These are phyloP conservation scores for Fusarium udum DNA, from an alignment of 2,329 filamentous ascomycete species.

Conservation along the genomic window DNA sequence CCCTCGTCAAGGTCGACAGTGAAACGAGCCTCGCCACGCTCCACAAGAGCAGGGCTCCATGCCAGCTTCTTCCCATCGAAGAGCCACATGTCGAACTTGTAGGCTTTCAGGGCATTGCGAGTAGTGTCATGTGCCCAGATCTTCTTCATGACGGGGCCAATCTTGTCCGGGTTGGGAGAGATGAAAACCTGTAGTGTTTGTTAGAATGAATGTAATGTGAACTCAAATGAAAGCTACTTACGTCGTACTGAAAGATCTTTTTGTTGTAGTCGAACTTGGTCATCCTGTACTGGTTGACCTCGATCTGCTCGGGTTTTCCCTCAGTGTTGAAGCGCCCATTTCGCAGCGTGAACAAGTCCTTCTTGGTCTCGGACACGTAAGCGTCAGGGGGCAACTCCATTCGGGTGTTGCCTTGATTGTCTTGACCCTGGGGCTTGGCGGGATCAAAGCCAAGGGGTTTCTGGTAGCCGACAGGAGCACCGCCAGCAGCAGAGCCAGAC, in stretches of 20 bases:
- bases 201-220: constrained; percentile 9
- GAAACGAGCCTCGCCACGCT: constrained; percentile 62
- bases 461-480: constrained; percentile 35
- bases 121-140: constrained; percentile 76
- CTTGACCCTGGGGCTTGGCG: constrained; percentile 46
- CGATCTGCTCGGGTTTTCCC: constrained; percentile 64
- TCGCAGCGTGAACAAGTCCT: constrained; percentile 49
- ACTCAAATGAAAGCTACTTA: constrained; percentile 57
- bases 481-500: constrained; percentile 26
- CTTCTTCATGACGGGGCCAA: constrained; percentile 73
- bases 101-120: constrained; percentile 61
- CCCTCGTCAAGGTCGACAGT: constrained; percentile 79
- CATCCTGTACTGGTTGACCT: constrained; percentile 82
- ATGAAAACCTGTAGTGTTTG: constrained; percentile 65
- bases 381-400: constrained; percentile 69
- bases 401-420: constrained; percentile 55
- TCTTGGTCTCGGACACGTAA: constrained; percentile 52
- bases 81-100: constrained; percentile 65
- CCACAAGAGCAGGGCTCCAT: constrained; percentile 66
- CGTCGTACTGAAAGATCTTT: constrained; percentile 85
- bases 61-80: constrained; percentile 87
- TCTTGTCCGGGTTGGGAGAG: constrained; percentile 69
- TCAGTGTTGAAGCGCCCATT: constrained; percentile 61
- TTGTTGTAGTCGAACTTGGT: constrained; percentile 62
- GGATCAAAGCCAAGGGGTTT: constrained; percentile 56